Base-by-base conservation (phyloP, 2,329 filamentous ascomycete species). In the Aspergillus puulaauensis region DNA sequence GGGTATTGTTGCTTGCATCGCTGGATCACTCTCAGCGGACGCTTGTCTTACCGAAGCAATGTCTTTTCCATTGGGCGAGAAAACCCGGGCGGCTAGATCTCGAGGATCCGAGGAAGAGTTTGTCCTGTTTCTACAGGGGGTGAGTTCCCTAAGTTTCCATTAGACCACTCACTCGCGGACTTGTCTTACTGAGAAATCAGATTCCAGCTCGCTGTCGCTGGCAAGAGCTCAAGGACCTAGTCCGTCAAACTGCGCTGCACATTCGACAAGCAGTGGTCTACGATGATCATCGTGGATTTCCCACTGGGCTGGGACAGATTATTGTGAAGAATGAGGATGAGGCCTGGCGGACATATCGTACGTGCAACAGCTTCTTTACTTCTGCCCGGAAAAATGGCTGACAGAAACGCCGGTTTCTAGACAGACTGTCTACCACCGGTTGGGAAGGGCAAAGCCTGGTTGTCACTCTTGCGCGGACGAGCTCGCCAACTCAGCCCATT, bases 281-380 rank as follows among this genome's bases (percentile, higher is more conserved):
- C 53, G 75, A 78, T 64, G 75, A 77, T 54, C 70, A 67, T 43
- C 70, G 76, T 58, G 75, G 75, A 4, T 72, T 75, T 52, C 74
- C 75, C 19, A 77, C 75, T 1, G 75, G 75, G 14, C 60, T 78
- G 2, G 75, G 75, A 2, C 75, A 78, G 61, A 78, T 77, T 48
- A 78, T 78, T 35, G 70, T 78, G 27, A 78, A 78, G 35, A 76
- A 77, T 46, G 74, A 77, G 61, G 75, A 77, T 17, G 75, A 77
- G 54, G 75, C 75, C 21, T 77, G 75, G 75, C 66, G 74, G 21
- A 77, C 75, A 35, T 78, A 76, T 57, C 72, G 75, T 78, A 59
- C 24, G 41, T 33, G 24, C 11, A 21, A n/a, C 41, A 17, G 24
- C 31, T 51, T 21, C n/a, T 46, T 41, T 47, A 15, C 11, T 31